Base-by-base conservation (phyloP, 371 early-diverging fungal species). In the Encephalitozoon cuniculi region DNA sequence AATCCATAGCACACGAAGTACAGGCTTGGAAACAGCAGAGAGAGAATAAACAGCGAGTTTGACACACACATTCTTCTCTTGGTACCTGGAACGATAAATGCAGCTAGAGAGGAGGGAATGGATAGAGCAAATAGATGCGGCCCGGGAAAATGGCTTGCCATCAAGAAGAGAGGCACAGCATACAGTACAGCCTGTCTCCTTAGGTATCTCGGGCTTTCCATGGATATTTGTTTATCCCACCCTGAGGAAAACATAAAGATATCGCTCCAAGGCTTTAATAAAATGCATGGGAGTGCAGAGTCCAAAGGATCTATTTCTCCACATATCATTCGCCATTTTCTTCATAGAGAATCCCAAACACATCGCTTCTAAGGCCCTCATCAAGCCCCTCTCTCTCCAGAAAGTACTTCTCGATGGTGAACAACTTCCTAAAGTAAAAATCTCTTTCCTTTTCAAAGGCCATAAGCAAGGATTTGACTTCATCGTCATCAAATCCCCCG, bases 401-500 rank as follows among this genome's bases (percentile, higher is more conserved):
- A 51, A 76, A 63, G 34, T 63, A 59, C 26, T 71, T 69, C 67
- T 79, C 79, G 34, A 79, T 68, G 39, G 52, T 43, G n/a, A 75
- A 44, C 12, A 79, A 46, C 44, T 74, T 79, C 32, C 40, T 46
- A 51, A 68, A 79, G 67, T 79, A 79, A 34, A 74, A 79, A 51
- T 79, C 55, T 52, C 73, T 74, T 54, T 79, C 75, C 37, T 52
- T 54, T 53, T 74, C 79, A 46, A 79, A 75, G 7, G 32, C 53
- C 21, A 51, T 72, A 5, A 77, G 44, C 25, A 71, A 21, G 30
- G 63, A 55, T 25, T 66, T 72, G 18, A 53, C 39, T 21, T 64
- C 64, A n/a, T 69, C 44, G 6, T 59, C 55, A 12, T 39, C 54
- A 68, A 49, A 65, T 25, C 30, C 37, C 4, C 51, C 41, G 2